Conservation (phyloP, 2,329 filamentous ascomycete genomes). For the Trichophyton benhamiae region DNA sequence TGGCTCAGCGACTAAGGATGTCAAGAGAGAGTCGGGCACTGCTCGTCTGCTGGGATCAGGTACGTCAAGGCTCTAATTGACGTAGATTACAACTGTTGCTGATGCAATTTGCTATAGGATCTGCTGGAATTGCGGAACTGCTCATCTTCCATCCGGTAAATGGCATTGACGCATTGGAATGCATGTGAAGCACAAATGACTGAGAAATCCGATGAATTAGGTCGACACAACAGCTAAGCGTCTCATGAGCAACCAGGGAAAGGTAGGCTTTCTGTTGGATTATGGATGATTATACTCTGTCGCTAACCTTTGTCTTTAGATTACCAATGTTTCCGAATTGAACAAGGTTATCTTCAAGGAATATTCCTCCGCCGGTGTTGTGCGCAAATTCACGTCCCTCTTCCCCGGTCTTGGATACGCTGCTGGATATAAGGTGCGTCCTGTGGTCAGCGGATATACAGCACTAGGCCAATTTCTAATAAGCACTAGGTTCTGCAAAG, state of each 20-base stretch:
- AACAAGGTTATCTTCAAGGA: constrained; percentile 93
- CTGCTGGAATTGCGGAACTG: constrained; percentile 84
- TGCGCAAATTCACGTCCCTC: constrained; percentile 79
- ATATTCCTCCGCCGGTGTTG: constrained; percentile 57
- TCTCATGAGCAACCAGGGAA: constrained; percentile 94
- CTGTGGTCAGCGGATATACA: background rate
- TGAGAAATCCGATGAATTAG: constrained; percentile 33
- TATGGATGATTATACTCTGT: background rate
- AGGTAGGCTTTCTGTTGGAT: constrained; percentile 34
- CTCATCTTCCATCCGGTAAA: constrained; percentile 81
- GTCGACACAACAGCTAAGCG: constrained; percentile 98
- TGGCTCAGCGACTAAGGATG: constrained; percentile 44
- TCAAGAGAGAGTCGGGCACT: constrained; percentile 76
- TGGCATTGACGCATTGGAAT: background rate
- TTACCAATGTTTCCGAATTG: constrained; percentile 50
- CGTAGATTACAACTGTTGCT: constrained; percentile 8
- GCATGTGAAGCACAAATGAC: constrained; percentile 16
- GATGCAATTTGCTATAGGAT: constrained; percentile 45
- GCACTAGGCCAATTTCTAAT: background rate
- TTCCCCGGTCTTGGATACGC: constrained; percentile 97
- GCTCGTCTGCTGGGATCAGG: constrained; percentile 87
- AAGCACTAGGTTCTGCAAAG: constrained; percentile 62
- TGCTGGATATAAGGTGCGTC: constrained; percentile 75
- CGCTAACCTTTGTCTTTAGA: constrained; percentile 28
- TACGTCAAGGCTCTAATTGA: constrained; percentile 31